Evolutionary conservation across 2,329 filamentous ascomycete genomes (phyloP).

Genomic region (Metarhizium album): DNA sequence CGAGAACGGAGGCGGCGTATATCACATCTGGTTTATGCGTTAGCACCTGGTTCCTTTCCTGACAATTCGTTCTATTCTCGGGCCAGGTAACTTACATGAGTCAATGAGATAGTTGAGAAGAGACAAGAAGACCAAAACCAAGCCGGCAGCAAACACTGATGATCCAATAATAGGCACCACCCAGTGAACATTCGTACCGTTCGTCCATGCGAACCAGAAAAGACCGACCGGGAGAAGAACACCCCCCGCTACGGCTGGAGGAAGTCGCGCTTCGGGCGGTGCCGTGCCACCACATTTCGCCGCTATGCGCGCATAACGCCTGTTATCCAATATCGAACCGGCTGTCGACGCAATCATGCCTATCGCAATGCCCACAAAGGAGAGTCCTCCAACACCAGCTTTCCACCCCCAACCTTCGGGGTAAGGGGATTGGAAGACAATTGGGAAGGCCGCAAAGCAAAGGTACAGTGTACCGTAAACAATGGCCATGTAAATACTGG

Average conservation of each 20-base stretch:
- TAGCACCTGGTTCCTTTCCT: neutral
- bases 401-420: conserved; percentile 40
- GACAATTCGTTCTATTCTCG: neutral
- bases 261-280: conserved; percentile 52
- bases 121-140: conserved; percentile 55
- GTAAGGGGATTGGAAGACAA: conserved; percentile 43
- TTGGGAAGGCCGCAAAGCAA: conserved; percentile 43
- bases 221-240: conserved; percentile 47
- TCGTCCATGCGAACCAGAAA: conserved; percentile 59
- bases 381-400: conserved; percentile 45
- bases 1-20: conserved; percentile 65
- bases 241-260: conserved; percentile 47
- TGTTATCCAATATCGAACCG: conserved; percentile 43
- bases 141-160: conserved; percentile 41
- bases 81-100: conserved; percentile 29
- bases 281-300: conserved; percentile 42
- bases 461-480: conserved; percentile 45
- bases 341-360: conserved; percentile 49
- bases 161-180: conserved; percentile 36
- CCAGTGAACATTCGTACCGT: conserved; percentile 44
- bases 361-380: conserved; percentile 54
- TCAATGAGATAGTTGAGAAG: conserved; percentile 60
- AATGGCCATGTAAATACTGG: conserved; percentile 54
- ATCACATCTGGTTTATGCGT: conserved; percentile 43
- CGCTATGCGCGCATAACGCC: conserved; percentile 36